These are phyloP conservation scores for Purpureocillium lavendulum DNA, from an alignment of 2,329 filamentous ascomycete genomes.

Conservation along the genomic window DNA sequence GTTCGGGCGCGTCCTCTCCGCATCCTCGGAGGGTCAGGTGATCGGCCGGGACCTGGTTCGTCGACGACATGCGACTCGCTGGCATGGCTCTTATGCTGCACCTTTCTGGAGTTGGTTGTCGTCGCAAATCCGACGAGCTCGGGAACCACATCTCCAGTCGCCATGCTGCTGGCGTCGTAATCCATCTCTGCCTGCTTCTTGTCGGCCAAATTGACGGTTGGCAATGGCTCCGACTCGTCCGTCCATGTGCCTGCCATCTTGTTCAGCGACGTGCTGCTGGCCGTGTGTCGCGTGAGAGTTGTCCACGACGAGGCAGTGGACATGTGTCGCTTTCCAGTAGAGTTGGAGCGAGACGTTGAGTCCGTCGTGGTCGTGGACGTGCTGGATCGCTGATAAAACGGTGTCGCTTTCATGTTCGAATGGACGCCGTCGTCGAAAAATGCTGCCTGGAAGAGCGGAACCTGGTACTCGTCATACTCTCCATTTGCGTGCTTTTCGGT, in stretches of 20 bases:
- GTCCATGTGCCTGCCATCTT: constrained; percentile 22
- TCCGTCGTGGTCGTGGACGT: constrained; percentile 46
- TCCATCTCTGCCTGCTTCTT: constrained; percentile 6
- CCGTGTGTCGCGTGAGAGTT: constrained; percentile 44
- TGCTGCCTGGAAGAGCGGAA: constrained; percentile 7
- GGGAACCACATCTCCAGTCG: constrained; percentile 21
- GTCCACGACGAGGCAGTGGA: constrained; percentile 47
- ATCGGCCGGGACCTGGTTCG: constrained; percentile 17
- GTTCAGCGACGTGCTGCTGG: constrained; percentile 39
- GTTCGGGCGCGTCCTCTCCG: constrained; percentile 35
- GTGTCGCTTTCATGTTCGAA: constrained; percentile 9
- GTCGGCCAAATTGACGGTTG: constrained; percentile 16
- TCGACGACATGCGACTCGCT: constrained; percentile 27
- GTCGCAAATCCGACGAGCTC: constrained; percentile 23
- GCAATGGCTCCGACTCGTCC: constrained; percentile 22
- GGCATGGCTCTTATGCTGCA: constrained; percentile 26
- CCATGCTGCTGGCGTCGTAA: constrained; percentile 11
- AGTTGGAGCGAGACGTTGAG: constrained; percentile 37
- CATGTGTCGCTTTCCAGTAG: constrained; percentile 41
- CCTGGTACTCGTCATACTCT: constrained; percentile 22
- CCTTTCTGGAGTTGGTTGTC: constrained; percentile 12
- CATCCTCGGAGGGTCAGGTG: constrained; percentile 19
- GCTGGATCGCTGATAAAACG: constrained; percentile 37
- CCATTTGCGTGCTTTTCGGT: constrained; percentile 17
- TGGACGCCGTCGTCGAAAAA: constrained; percentile 11